These are phyloP conservation scores for Citrus australasica DNA, from an alignment of 345 rosid species.

Conservation along the genomic window DNA sequence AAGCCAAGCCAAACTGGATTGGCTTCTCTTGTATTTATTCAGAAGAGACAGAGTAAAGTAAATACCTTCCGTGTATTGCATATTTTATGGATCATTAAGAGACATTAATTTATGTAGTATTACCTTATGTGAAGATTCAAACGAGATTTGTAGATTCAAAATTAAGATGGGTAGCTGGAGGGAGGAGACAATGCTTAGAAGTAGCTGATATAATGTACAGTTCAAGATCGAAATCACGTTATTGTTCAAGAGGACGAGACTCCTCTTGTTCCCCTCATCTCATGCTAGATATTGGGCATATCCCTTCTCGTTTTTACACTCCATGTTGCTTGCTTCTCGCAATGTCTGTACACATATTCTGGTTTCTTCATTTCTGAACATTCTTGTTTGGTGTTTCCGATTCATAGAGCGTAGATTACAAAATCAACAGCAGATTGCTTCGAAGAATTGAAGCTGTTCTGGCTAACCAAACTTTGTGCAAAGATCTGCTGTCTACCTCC, in stretches of 20 bases:
- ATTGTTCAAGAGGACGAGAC: background rate
- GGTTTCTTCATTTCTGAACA: too few relatives aligned
- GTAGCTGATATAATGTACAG: background rate
- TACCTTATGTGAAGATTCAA: background rate
- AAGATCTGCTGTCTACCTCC: too few relatives aligned
- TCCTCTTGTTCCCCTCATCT: constrained; percentile 9
- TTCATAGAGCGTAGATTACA: too few relatives aligned
- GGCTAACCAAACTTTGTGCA: too few relatives aligned
- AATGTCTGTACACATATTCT: too few relatives aligned
- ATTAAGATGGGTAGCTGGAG: background rate
- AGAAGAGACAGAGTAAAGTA: background rate
- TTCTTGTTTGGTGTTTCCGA: too few relatives aligned
- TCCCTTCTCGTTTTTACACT: too few relatives aligned
- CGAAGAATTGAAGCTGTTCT: too few relatives aligned
- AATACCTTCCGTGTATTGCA: background rate
- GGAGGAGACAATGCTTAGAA: background rate
- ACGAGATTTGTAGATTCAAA: background rate
- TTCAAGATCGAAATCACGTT: background rate
- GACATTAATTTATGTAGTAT: background rate
- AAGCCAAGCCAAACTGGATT: background rate
- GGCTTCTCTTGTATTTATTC: background rate
- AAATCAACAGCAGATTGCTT: too few relatives aligned
- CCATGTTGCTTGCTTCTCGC: too few relatives aligned
- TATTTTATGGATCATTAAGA: background rate
- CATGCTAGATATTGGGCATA: background rate